phyloP scores from a whole-genome alignment of 2,329 filamentous ascomycete genomes.

The Aureobasidium vineae region DNA sequence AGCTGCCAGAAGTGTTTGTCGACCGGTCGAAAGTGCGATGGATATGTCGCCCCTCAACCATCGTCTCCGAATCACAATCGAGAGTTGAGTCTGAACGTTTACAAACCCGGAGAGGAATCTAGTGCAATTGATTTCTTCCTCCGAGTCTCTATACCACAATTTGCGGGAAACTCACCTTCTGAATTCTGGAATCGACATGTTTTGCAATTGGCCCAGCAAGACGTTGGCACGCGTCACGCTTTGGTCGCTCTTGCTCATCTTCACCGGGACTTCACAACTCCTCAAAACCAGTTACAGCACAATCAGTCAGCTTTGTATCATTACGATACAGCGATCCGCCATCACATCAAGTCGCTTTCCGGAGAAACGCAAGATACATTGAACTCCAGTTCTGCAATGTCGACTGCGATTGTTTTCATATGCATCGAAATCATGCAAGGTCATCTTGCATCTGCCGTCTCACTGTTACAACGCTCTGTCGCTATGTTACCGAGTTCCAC shows the following conservation, averaged over 20 bases:
- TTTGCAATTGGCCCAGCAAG: slow-evolving; percentile 1
- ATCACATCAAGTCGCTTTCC: background rate
- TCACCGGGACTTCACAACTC: background rate
- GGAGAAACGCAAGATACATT: background rate
- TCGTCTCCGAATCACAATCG: background rate
- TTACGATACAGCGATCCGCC: slow-evolving; percentile 9
- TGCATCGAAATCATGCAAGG: slow-evolving; percentile 16
- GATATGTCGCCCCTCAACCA: slow-evolving; percentile 42
- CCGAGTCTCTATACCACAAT: slow-evolving; percentile 5
- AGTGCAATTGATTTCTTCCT: slow-evolving; percentile 12
- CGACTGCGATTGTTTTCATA: slow-evolving; percentile 10
- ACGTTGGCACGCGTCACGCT: background rate
- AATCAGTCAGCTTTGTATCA: background rate
- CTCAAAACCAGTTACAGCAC: background rate
- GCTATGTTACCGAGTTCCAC: background rate
- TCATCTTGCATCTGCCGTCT: slow-evolving; percentile 12
- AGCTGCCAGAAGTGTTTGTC: slow-evolving; percentile 54
- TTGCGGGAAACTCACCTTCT: background rate
- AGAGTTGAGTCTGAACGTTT: background rate
- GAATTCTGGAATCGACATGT: slow-evolving; percentile 12
- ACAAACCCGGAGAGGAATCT: slow-evolving; percentile 4
- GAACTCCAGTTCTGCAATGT: background rate
- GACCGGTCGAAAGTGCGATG: slow-evolving; percentile 58
- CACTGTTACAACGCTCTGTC: background rate
- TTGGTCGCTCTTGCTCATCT: background rate